A percentile compares a stretch with the other conserved stretches of the same genome.
Conservation (phyloP, 208 protist species). For the Leishmania amazonensis region DNA sequence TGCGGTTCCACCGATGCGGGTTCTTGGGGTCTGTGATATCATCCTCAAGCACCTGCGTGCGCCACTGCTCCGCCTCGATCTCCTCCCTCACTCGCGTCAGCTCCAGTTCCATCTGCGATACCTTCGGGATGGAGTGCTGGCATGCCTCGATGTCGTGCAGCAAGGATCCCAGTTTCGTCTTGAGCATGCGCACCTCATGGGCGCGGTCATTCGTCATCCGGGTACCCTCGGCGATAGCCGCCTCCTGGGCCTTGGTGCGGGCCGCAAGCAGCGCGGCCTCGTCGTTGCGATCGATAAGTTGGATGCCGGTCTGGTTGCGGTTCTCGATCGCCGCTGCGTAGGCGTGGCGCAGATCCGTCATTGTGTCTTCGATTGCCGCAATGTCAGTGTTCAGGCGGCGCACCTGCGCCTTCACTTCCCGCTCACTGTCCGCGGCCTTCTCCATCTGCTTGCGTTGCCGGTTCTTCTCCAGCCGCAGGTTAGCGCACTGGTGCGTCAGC, state of each 20-base stretch:
- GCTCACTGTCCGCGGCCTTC: conserved; percentile 61
- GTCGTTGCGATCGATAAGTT: conserved; percentile 97
- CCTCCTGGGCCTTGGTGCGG: conserved; percentile 94
- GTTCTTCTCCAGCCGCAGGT: conserved; percentile 87
- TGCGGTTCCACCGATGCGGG: conserved; percentile 73
- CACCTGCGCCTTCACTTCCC: conserved; percentile 89
- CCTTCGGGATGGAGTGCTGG: conserved; percentile 73
- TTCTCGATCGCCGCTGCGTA: conserved; percentile 92
- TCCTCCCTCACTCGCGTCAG: conserved; percentile 66
- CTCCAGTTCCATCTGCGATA: conserved; percentile 86
- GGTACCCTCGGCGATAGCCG: conserved; percentile 87
- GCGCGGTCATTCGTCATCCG: conserved; percentile 74
- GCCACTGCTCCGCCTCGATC: conserved; percentile 88
- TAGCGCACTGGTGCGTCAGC: conserved; percentile 60
- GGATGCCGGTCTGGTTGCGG: conserved; percentile 95
- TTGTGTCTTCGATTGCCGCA: conserved; percentile 83
- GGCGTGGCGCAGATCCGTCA: conserved; percentile 75
- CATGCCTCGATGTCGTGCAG: conserved; percentile 82
- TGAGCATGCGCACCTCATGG: conserved; percentile 74
- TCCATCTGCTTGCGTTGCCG: conserved; percentile 75
- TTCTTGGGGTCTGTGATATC: conserved; percentile 89
- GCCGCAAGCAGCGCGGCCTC: conserved; percentile 95
- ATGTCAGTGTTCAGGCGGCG: conserved; percentile 93
- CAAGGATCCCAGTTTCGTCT: conserved; percentile 80
- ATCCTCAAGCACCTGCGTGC: conserved; percentile 75